A percentile compares a stretch with the other conserved stretches of the same genome.
Conservation (phyloP, 495 filamentous ascomycete genomes). For the Aspergillus indologenus region DNA sequence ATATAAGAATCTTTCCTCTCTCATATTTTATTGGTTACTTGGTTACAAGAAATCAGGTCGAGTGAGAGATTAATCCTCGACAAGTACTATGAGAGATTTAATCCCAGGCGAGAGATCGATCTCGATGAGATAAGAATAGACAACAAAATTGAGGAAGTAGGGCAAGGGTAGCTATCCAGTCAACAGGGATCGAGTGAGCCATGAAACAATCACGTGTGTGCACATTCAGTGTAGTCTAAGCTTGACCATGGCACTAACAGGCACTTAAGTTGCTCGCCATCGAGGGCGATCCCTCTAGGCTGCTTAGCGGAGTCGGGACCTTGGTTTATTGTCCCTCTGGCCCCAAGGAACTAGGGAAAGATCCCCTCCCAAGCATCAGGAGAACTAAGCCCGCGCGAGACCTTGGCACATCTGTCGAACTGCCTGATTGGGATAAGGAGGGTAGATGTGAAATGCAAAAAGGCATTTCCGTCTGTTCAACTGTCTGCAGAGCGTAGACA, state of each 20-base stretch:
- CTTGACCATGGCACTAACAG: neutral
- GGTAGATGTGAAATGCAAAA: neutral
- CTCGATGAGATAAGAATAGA: neutral
- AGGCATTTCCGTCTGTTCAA: neutral
- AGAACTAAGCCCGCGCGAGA: constrained; percentile 15
- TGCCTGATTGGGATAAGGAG: constrained; percentile 1
- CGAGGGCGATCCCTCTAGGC: constrained; percentile 1
- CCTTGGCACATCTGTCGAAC: constrained; percentile 21
- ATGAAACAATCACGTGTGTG: neutral
- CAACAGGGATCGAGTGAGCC: neutral
- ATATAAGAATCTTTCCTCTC: too few relatives aligned
- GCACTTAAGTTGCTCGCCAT: neutral
- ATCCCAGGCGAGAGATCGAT: neutral
- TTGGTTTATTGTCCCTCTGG: neutral
- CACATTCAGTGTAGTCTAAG: neutral
- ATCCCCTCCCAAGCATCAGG: neutral
- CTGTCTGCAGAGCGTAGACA: too few relatives aligned
- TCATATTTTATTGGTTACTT: neutral
- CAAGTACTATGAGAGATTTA: neutral
- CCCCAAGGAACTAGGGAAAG: constrained; percentile 8
- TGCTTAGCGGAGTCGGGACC: neutral
- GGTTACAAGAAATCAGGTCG: neutral
- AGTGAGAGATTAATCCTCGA: neutral
- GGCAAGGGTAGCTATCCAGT: neutral
- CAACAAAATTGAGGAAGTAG: too few relatives aligned